A percentile compares a stretch with the other conserved stretches of the same genome.
These are phyloP conservation scores for Gomphus sp. DNA, from an alignment of 1,284 basidiomycete species.

Conservation along the genomic window DNA sequence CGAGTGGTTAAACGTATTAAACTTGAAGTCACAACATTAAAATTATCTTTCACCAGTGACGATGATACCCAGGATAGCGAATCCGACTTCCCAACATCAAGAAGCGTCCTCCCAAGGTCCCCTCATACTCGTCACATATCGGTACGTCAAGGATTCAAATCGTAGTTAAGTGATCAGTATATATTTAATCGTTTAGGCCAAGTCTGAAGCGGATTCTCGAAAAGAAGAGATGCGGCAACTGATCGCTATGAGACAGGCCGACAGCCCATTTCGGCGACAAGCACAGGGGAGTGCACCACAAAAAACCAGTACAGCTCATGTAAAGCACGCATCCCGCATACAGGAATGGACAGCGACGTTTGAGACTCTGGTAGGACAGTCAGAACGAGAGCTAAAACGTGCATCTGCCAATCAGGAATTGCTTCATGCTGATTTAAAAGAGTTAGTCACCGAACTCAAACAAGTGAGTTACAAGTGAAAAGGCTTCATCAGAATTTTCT, in stretches of 20 bases:
- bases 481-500: neutral
- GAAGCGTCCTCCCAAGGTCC: conserved; percentile 23
- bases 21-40: conserved; percentile 32
- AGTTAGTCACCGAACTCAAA: conserved; percentile 40
- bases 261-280: conserved; percentile 26
- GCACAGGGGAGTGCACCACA: conserved; percentile 16
- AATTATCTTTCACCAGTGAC: conserved; percentile 6
- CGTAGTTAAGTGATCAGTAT: conserved; percentile 1
- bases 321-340: conserved; percentile 14
- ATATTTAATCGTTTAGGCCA: conserved; percentile 36
- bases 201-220: conserved; percentile 54
- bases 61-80: conserved; percentile 4
- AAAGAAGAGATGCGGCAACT: conserved; percentile 71
- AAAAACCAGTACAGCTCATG: conserved; percentile 14
- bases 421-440: conserved; percentile 39
- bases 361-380: conserved; percentile 45
- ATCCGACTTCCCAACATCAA: conserved; percentile 9
- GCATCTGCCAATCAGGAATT: conserved; percentile 44
- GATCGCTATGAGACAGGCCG: conserved; percentile 51
- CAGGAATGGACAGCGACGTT: conserved; percentile 23
- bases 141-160: conserved; percentile 17
- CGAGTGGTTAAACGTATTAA: conserved; percentile 62
- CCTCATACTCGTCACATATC: conserved; percentile 28
- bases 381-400: conserved; percentile 44
- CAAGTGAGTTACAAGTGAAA: conserved; percentile 33